Evolutionary conservation across 2,329 filamentous ascomycete genomes (phyloP), one percentile per base, ranked within the genome.

Genomic region (Rhynchosporium secalis): DNA sequence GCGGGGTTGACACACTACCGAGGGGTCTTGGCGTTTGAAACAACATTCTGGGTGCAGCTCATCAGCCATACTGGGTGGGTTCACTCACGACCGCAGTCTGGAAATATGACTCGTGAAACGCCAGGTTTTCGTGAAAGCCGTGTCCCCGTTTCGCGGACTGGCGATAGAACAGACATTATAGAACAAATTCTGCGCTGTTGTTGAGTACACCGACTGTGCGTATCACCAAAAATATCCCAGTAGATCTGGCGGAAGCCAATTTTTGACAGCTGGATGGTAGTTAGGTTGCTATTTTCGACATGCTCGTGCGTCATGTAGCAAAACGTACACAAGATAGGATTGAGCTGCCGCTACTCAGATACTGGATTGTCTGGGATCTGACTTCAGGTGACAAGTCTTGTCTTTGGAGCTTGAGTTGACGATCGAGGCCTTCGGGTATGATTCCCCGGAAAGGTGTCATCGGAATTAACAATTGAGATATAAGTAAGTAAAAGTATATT

Each of bases 11-110:
- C 31, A 52, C 49, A 52, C 31, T 10, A 33, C 49, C 49, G 49
- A 52, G 49, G 49, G 31, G 38, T 31, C 49, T 52, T 52, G 49
- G 49, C 49, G 49, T 52, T 52, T 52, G 49, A 52, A 52, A 52
- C 49, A 52, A n/a, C 49, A 52, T 20, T 20, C 20, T 20, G 8
- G 6, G 8, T 26, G 49, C 33, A 52, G 49, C 49, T n/a, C 36
- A 52, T 52, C 15, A 33, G 38, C 29, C 15, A 38, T 31, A 3
- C 49, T n/a, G 33, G 33, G 29, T 38, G 20, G 20, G 20, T 20
- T 20, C 20, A 20, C 20, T 20, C 20, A 20, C 49, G 15, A 52
- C 49, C 49, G 33, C 31, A 8, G 33, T 52, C 49, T 26, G 49
- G 38, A 52, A 38, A 52, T n/a, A 33, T 52, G 49, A 52, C 29